phyloP scores from a whole-genome alignment of 345 rosid species.

The Citrus inodora region DNA sequence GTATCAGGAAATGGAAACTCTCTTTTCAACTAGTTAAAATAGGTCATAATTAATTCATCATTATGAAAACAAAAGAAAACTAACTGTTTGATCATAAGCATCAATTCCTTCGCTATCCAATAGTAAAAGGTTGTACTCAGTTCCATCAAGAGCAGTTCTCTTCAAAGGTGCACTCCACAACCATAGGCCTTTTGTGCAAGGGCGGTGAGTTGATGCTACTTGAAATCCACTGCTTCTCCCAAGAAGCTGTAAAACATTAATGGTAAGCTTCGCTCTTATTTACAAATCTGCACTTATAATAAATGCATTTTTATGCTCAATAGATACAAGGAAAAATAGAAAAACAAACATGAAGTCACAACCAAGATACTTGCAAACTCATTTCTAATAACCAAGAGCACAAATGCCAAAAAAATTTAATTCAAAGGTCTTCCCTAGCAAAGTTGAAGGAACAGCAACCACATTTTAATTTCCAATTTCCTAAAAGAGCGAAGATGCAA shows the following conservation, averaged over 20 bases:
- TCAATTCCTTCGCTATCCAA: slow-evolving; percentile 97
- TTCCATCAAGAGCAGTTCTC: slow-evolving; percentile 90
- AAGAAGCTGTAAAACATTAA: slow-evolving; percentile 63
- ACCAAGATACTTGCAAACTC: neutral
- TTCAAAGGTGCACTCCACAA: slow-evolving; percentile 95
- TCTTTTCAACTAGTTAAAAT: neutral
- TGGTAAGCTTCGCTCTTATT: neutral
- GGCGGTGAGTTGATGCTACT: slow-evolving; percentile 94
- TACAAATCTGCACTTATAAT: neutral
- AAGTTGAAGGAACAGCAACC: neutral
- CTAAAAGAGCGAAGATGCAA: neutral
- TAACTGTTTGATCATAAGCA: slow-evolving; percentile 95
- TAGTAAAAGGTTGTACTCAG: slow-evolving; percentile 81
- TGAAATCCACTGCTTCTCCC: slow-evolving; percentile 98
- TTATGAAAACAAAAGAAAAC: slow-evolving; percentile 14
- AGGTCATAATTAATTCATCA: neutral
- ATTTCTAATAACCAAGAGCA: neutral
- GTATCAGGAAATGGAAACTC: neutral
- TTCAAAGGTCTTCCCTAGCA: neutral
- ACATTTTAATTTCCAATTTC: neutral
- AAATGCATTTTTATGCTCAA: neutral
- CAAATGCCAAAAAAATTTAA: neutral
- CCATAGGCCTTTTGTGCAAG: slow-evolving; percentile 99
- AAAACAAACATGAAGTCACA: neutral
- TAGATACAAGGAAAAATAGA: neutral